Conservation (phyloP, 2,329 filamentous ascomycete genomes). For the Gaeumannomyces tritici region DNA sequence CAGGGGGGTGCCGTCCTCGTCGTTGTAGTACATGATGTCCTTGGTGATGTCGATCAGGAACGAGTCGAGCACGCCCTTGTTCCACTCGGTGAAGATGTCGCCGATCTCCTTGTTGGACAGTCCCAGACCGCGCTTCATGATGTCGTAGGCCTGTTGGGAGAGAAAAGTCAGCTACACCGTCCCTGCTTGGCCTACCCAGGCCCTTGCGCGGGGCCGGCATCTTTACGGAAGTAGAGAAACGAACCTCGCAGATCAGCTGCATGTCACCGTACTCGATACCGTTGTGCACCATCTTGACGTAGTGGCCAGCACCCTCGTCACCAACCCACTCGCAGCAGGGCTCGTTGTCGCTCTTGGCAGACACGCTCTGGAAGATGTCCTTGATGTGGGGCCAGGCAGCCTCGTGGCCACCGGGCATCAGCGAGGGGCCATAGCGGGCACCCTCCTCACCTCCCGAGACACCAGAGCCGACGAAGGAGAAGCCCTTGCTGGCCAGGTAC, state of each 20-base stretch:
- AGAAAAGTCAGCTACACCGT: constrained; percentile 3
- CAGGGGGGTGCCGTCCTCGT: constrained; percentile 81
- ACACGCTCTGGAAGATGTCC: constrained; percentile 96
- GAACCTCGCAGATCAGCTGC: constrained; percentile 98
- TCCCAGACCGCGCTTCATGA: constrained; percentile 96
- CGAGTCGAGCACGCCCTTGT: constrained; percentile 95
- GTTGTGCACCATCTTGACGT: constrained; percentile 99
- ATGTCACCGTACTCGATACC: constrained; percentile 99
- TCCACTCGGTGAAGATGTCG: constrained; percentile 91
- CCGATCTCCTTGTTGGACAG: constrained; percentile 89
- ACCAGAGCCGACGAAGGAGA: constrained; percentile 93
- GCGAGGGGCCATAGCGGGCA: constrained; percentile 90
- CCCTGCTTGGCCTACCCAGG: not conserved
- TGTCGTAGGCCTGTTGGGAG: constrained; percentile 76
- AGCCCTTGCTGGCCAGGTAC: constrained; percentile 78
- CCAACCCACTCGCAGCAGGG: constrained; percentile 99
- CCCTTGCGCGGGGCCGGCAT: not conserved
- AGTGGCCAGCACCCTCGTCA: constrained; percentile 98
- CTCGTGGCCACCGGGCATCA: constrained; percentile 99
- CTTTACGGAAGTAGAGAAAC: constrained; percentile 14
- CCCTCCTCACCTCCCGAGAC: constrained; percentile 99
- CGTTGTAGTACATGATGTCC: constrained; percentile 97
- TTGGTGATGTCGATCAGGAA: constrained; percentile 99
- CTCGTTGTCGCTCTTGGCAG: constrained; percentile 95
- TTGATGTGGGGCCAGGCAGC: constrained; percentile 97